Evolutionary conservation across 1,284 basidiomycete species (phyloP), one percentile per base, ranked within the genome.

Genomic region (Tetrapyrgos nigripes): DNA sequence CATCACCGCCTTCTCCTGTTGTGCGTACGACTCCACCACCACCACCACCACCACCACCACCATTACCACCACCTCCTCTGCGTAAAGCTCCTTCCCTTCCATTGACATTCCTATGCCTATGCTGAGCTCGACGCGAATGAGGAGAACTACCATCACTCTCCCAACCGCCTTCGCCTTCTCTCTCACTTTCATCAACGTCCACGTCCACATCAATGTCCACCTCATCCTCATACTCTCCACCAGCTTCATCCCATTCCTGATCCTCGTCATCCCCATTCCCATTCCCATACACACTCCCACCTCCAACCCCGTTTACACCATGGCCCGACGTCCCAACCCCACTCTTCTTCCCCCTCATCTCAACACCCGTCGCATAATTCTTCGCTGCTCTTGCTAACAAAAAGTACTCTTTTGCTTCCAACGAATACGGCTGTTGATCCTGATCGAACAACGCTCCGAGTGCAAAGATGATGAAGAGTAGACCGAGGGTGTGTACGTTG

Each of bases 351-450:
- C n/a, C n/a, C n/a, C n/a, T n/a, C n/a, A n/a, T 40, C 17, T 11
- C 13, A n/a, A 40, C 13, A 40, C 14, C 13, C 37, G 19, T 40
- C 6, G 17, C 17, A 17, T 40, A 78, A 23, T 75, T 73, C n/a
- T 87, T 65, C 2, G 83, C 72, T 1, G 83, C 77, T 4, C 83
- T 79, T 3, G 86, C 76, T 8, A 89, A 68, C 46, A 83, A 75
- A 64, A 83, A 84, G 62, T 84, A 89, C 53, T 89, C 86, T 55
- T 83, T 76, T 9, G 86, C 80, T 56, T 85, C 79, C 5, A 79
- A 66, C 4, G 77, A 73, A 62, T 79, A 81, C 21, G 82, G 70
- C 0, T 76, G 74, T 21, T 68, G 68, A 29, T 70, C 61, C 23
- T 74, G 66, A 63, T 88, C 85, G 58, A 86, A 81, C 14, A 87